A percentile compares a stretch with the other conserved stretches of the same genome.
These are phyloP conservation scores for Coniochaeta sp. DNA, from an alignment of 2,329 filamentous ascomycete genomes.

Conservation along the genomic window DNA sequence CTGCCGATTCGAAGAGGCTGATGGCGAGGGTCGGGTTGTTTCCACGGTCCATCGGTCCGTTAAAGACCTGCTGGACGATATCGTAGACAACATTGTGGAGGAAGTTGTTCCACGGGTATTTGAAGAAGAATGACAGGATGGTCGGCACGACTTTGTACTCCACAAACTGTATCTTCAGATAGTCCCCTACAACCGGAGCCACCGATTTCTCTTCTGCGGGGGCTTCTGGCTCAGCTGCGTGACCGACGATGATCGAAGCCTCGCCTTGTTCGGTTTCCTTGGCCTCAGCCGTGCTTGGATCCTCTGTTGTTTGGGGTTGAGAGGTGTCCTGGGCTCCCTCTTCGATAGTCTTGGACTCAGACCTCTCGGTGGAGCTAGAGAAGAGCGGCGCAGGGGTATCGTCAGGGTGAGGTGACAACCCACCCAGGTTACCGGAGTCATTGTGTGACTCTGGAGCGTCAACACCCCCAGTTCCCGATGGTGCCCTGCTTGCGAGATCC, in stretches of 20 bases:
- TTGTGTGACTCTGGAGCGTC: constrained; percentile 18
- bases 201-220: constrained; percentile 10
- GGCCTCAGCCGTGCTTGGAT: constrained; percentile 2
- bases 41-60: constrained; percentile 93
- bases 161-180: constrained; percentile 93
- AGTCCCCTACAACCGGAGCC: constrained; percentile 76
- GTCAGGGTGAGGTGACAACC: constrained; percentile 28
- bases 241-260: constrained; percentile 17
- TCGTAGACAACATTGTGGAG: constrained; percentile 99
- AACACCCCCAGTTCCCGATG: constrained; percentile 9
- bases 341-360: not conserved
- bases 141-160: constrained; percentile 91
- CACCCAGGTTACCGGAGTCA: constrained; percentile 9
- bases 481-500: constrained; percentile 5
- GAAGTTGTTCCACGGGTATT: constrained; percentile 99
- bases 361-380: constrained; percentile 5
- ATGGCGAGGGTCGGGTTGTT: constrained; percentile 87
- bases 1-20: constrained; percentile 84
- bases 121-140: constrained; percentile 95
- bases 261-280: constrained; percentile 15
- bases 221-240: constrained; percentile 12
- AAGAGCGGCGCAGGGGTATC: constrained; percentile 61
- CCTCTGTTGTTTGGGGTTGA: not conserved
- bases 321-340: not conserved
- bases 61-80: constrained; percentile 97